Conservation (phyloP, 2,329 filamentous ascomycete genomes). For the Xylariaceae sp. region DNA sequence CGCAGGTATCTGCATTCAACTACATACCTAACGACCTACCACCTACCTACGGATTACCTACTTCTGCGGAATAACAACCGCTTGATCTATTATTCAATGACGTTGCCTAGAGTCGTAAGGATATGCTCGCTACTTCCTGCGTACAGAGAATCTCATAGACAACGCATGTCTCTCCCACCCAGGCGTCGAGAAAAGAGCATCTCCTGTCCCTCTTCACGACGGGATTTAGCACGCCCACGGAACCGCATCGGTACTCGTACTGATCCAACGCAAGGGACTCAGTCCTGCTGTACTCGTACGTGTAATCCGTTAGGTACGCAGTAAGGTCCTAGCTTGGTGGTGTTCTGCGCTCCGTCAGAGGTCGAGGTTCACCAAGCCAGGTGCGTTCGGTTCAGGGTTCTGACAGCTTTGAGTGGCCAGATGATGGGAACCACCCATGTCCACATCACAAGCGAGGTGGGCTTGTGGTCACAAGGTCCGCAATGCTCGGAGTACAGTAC, state of each 20-base stretch:
- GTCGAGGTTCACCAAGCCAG: constrained; percentile 10
- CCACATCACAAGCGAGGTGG: constrained; percentile 16
- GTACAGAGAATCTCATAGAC: no score
- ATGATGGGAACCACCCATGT: constrained; percentile 1
- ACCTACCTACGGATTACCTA: no score
- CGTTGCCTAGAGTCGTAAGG: no score
- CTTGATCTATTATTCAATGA: no score
- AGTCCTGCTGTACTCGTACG: not conserved
- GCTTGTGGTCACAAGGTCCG: constrained; percentile 22
- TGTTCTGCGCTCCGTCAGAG: no score
- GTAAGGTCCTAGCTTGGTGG: no score
- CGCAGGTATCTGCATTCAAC: no score
- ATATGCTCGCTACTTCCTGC: no score
- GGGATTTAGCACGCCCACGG: not conserved
- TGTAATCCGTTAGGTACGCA: not conserved
- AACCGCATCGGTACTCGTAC: not conserved
- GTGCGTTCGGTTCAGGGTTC: constrained; percentile 14
- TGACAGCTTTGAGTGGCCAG: constrained; percentile 9
- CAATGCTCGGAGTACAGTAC: constrained; percentile 13
- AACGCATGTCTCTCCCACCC: no score
- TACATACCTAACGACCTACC: no score
- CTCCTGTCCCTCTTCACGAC: not conserved
- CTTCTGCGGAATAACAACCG: no score
- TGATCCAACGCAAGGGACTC: not conserved
- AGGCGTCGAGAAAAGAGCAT: not conserved